A percentile compares a stretch with the other conserved stretches of the same genome.
Conservation (phyloP, 2,329 filamentous ascomycete genomes). For the Epichloe gansuensis region DNA sequence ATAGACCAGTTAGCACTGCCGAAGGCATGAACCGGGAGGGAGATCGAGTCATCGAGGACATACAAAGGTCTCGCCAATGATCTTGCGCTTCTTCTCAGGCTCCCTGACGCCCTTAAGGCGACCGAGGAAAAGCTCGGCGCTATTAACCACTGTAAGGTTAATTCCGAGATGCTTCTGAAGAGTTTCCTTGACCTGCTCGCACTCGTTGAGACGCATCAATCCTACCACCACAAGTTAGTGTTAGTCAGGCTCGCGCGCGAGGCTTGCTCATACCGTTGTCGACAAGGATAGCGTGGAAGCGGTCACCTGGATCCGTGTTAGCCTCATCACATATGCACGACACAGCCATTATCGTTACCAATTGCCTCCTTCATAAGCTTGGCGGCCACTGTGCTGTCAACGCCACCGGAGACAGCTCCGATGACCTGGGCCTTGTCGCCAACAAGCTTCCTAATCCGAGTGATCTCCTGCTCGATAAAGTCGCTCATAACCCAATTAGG, state of each 20-base stretch:
- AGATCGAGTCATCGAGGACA: neutral
- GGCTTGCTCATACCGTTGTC: slow-evolving; percentile 46
- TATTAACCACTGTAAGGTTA: slow-evolving; percentile 81
- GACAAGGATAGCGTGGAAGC: slow-evolving; percentile 57
- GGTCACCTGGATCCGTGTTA: slow-evolving; percentile 2
- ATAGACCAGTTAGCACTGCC: slow-evolving; percentile 47
- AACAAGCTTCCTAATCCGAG: slow-evolving; percentile 67
- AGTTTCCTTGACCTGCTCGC: slow-evolving; percentile 65
- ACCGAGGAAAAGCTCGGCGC: slow-evolving; percentile 60
- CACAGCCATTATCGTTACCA: slow-evolving; percentile 15
- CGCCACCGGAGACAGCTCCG: slow-evolving; percentile 52
- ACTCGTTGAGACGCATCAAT: slow-evolving; percentile 76
- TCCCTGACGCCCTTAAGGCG: slow-evolving; percentile 62
- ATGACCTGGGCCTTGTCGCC: slow-evolving; percentile 74
- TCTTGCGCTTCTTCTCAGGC: slow-evolving; percentile 78
- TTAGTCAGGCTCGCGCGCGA: slow-evolving; percentile 18
- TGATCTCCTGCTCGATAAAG: slow-evolving; percentile 71
- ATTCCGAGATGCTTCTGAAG: slow-evolving; percentile 71
- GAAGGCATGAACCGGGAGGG: no score
- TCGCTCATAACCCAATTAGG: slow-evolving; percentile 76
- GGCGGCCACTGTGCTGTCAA: slow-evolving; percentile 83
- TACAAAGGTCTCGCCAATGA: slow-evolving; percentile 50
- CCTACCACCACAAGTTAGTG: slow-evolving; percentile 11
- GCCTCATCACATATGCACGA: neutral
- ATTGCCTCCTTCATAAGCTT: slow-evolving; percentile 81